phyloP scores from a whole-genome alignment of 805 yeast species.

The Ogataea chonburiensis region DNA sequence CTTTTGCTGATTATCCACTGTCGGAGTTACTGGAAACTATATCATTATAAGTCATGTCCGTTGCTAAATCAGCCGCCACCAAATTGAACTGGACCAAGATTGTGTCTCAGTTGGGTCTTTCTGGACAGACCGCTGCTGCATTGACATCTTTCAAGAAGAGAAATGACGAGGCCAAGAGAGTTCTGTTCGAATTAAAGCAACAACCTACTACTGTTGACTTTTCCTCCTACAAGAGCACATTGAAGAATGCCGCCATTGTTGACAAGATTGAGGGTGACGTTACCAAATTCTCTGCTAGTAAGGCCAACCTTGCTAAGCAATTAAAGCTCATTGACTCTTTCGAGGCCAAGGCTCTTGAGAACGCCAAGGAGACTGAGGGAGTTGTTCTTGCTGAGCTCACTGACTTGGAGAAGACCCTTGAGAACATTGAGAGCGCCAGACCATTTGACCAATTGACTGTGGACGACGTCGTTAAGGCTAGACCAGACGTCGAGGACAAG shows the following conservation, averaged over 20 bases:
- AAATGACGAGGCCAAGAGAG: constrained; percentile 95
- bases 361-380: constrained; percentile 89
- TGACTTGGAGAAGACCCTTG: constrained; percentile 82
- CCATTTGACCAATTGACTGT: constrained; percentile 97
- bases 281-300: constrained; percentile 73
- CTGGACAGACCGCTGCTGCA: constrained; percentile 88
- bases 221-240: constrained; percentile 68
- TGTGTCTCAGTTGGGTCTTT: constrained; percentile 81
- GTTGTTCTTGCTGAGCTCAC: constrained; percentile 83
- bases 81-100: constrained; percentile 96
- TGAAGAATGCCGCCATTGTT: constrained; percentile 79
- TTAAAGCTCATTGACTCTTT: constrained; percentile 88
- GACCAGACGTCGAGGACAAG: constrained; percentile 97
- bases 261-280: constrained; percentile 79
- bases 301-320: constrained; percentile 85
- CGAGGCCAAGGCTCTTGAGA: constrained; percentile 92
- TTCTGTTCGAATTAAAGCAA: constrained; percentile 62
- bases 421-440: constrained; percentile 94
- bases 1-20: constrained; percentile 1
- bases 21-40: constrained; percentile 13
- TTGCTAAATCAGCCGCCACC: constrained; percentile 62
- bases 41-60: constrained; percentile 23
- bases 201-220: constrained; percentile 83
- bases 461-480: constrained; percentile 90
- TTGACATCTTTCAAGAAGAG: constrained; percentile 95